Evolutionary conservation across 2,329 filamentous ascomycete genomes (phyloP).

Genomic region (Talaromyces sp.): DNA sequence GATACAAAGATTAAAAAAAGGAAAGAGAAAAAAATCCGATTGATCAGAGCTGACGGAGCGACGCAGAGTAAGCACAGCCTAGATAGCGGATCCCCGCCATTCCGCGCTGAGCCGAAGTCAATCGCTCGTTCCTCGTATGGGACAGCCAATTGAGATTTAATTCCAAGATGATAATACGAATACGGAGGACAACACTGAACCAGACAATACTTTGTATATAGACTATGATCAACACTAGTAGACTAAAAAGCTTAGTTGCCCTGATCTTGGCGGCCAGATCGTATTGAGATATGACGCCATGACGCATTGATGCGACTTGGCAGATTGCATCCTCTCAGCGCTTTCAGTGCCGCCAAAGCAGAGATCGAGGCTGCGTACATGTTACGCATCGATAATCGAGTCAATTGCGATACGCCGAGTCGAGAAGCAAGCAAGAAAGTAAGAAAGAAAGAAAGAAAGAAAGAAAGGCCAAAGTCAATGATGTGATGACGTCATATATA

Average conservation of each 20-base stretch:
- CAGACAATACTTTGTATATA: too few species aligned
- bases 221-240: neutral
- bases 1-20: too few species aligned
- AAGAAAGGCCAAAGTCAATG: neutral
- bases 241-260: neutral
- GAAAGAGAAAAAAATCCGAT: neutral
- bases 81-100: slow-evolving; percentile 10
- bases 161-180: neutral
- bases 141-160: too few species aligned
- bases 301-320: neutral
- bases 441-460: too few species aligned
- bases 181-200: neutral
- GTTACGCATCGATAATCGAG: too few species aligned
- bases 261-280: neutral
- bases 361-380: too few species aligned
- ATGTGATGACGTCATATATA: neutral
- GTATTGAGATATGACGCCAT: neutral
- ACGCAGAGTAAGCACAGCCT: neutral
- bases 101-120: neutral
- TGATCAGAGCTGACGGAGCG: neutral
- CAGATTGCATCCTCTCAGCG: neutral
- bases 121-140: neutral
- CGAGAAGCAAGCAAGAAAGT: too few species aligned
- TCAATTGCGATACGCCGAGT: neutral
- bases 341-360: too few species aligned